Percentiles rank a stretch among this genome's conserved stretches.
These are phyloP conservation scores for Trichosanthes truncata DNA, from an alignment of 306 rosid genomes.

Conservation along the genomic window DNA sequence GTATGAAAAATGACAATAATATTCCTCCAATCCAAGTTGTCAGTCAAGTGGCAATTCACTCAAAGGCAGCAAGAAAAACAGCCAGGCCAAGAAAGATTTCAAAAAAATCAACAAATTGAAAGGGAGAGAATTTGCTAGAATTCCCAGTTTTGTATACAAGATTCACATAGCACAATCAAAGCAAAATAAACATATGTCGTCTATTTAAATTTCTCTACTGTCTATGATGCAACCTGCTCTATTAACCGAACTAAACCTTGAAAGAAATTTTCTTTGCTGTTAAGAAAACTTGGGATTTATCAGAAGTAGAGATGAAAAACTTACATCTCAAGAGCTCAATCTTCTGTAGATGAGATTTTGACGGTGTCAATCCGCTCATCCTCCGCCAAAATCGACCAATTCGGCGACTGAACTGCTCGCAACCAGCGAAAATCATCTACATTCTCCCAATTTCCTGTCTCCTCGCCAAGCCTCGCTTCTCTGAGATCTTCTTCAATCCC, in stretches of 20 bases:
- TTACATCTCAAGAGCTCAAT: not conserved
- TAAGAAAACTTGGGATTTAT: not conserved
- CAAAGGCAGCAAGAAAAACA: not conserved
- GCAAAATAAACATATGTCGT: not conserved
- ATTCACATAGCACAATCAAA: not conserved
- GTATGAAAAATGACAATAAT: not conserved
- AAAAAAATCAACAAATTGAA: not conserved
- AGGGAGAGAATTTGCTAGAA: not conserved
- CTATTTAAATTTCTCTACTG: not conserved
- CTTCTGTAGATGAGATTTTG: constrained; percentile 17
- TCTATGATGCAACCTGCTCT: not conserved
- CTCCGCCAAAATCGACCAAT: constrained; percentile 71
- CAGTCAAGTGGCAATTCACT: not conserved
- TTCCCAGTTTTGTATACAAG: not conserved
- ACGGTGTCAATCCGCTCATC: constrained; percentile 44
- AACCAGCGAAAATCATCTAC: constrained; percentile 90
- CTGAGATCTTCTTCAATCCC: constrained; percentile 64
- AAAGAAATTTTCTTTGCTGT: not conserved
- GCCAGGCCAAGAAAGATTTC: not conserved
- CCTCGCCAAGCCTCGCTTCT: constrained; percentile 39
- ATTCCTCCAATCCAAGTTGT: not conserved
- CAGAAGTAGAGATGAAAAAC: not conserved
- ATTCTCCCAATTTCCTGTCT: constrained; percentile 74
- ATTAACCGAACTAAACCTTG: not conserved
- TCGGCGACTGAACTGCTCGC: constrained; percentile 65